These are phyloP conservation scores for Kalmusia sp. DNA, from an alignment of 2,329 filamentous ascomycete genomes.

Conservation along the genomic window DNA sequence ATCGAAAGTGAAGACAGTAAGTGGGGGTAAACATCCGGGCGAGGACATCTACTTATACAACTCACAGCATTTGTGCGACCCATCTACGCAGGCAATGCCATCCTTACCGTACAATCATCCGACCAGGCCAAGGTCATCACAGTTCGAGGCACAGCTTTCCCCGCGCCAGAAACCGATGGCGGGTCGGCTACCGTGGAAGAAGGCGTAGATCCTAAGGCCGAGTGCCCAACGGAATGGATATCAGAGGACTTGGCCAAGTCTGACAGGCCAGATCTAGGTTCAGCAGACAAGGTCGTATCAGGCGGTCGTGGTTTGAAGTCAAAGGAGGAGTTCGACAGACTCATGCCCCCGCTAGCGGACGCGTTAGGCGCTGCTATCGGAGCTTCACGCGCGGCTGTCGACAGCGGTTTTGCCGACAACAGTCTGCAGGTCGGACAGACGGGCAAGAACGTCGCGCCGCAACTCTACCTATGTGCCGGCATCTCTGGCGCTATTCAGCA, in stretches of 20 bases:
- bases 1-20: slow-evolving; percentile 86
- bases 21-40: slow-evolving; percentile 29
- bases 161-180: slow-evolving; percentile 72
- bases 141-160: slow-evolving; percentile 90
- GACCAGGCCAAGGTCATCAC: slow-evolving; percentile 90
- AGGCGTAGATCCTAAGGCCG: slow-evolving; percentile 81
- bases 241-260: slow-evolving; percentile 93
- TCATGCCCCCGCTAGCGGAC: slow-evolving; percentile 93
- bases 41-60: slow-evolving; percentile 9
- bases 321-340: slow-evolving; percentile 93
- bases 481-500: slow-evolving; percentile 98
- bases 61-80: slow-evolving; percentile 81
- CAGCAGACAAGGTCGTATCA: slow-evolving; percentile 88
- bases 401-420: slow-evolving; percentile 98
- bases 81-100: slow-evolving; percentile 97
- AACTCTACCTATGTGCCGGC: slow-evolving; percentile 93
- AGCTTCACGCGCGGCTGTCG: slow-evolving; percentile 91
- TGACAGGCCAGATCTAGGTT: slow-evolving; percentile 90
- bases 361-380: slow-evolving; percentile 94
- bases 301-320: slow-evolving; percentile 95
- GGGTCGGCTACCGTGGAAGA: slow-evolving; percentile 80
- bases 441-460: slow-evolving; percentile 96
- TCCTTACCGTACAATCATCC: slow-evolving; percentile 90
- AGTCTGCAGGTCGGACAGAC: slow-evolving; percentile 98
- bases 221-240: slow-evolving; percentile 82